Evolutionary conservation across 176 grass and related monocot genomes (phyloP).

Genomic region (Musa schizocarpa): DNA sequence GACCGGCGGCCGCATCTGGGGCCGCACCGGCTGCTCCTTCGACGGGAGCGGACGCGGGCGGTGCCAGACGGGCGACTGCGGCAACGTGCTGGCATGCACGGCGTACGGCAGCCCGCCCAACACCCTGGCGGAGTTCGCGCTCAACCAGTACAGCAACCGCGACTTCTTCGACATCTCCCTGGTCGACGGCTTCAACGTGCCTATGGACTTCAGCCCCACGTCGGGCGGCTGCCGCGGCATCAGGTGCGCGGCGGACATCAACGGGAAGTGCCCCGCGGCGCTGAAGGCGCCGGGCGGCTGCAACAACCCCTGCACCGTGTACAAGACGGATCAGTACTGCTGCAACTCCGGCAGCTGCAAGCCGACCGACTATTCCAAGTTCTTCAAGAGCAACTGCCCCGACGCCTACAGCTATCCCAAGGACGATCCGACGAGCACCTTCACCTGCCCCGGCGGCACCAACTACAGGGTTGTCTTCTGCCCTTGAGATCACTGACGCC

Average conservation of each 20-base stretch:
- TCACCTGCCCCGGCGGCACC: conserved; percentile 38
- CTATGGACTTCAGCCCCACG: conserved; percentile 33
- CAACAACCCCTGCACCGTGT: conserved; percentile 36
- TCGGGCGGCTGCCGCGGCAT: conserved; percentile 14
- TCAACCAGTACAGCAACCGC: conserved; percentile 6
- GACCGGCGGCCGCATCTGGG: background rate
- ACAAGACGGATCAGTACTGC: conserved; percentile 29
- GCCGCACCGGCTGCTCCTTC: conserved; percentile 27
- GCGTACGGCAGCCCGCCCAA: conserved; percentile 23
- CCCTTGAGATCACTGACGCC: background rate
- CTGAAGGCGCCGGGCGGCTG: conserved; percentile 27
- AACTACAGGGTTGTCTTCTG: conserved; percentile 56
- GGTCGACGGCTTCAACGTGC: conserved; percentile 56
- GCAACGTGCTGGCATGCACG: conserved; percentile 24
- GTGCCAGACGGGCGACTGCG: conserved; percentile 50
- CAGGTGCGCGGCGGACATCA: conserved; percentile 15
- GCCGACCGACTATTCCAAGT: conserved; percentile 37
- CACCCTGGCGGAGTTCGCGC: conserved; percentile 45
- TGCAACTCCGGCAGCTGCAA: conserved; percentile 6
- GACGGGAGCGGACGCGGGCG: conserved; percentile 29
- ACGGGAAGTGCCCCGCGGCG: conserved; percentile 23
- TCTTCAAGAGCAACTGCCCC: conserved; percentile 43
- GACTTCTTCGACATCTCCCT: conserved; percentile 53
- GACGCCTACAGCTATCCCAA: conserved; percentile 55
- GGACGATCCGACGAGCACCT: conserved; percentile 32